These are phyloP conservation scores for Leccinum obscurum DNA, from an alignment of 768 basidiomycete genomes.

Conservation along the genomic window DNA sequence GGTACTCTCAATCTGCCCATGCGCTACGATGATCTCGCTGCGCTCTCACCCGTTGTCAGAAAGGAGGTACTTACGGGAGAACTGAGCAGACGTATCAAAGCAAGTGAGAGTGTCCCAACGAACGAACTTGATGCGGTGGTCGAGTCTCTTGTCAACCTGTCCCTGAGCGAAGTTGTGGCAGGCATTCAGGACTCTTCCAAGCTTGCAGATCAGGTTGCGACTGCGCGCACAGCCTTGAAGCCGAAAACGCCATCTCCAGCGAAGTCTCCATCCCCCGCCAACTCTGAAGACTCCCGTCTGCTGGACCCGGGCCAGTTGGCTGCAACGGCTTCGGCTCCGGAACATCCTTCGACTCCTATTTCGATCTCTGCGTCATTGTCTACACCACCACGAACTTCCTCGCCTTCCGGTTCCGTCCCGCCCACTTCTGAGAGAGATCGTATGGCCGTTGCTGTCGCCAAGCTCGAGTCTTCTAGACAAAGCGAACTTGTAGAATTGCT, in stretches of 20 bases:
- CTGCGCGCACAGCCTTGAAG: conserved; percentile 36
- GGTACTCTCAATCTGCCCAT: conserved; percentile 81
- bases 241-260: conserved; percentile 42
- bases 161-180: conserved; percentile 74
- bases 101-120: conserved; percentile 50
- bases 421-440: conserved; percentile 74
- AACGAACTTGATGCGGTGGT: conserved; percentile 66
- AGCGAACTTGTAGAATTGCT: conserved; percentile 72
- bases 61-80: conserved; percentile 86
- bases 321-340: conserved; percentile 85
- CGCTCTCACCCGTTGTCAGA: conserved; percentile 83
- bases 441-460: conserved; percentile 63
- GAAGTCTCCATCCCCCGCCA: conserved; percentile 53
- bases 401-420: conserved; percentile 63
- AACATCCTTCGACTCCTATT: conserved; percentile 85
- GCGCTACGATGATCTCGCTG: conserved; percentile 83
- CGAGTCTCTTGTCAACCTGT: conserved; percentile 66
- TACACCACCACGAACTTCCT: conserved; percentile 82
- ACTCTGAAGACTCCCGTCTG: conserved; percentile 71
- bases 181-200: conserved; percentile 70
- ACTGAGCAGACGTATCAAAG: conserved; percentile 70
- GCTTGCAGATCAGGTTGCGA: conserved; percentile 63
- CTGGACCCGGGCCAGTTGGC: conserved; percentile 61
- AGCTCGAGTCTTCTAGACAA: conserved; percentile 60
- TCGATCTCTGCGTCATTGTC: conserved; percentile 74